Evolutionary conservation across 305 asterid genomes (phyloP).

Genomic region (Vinca major): DNA sequence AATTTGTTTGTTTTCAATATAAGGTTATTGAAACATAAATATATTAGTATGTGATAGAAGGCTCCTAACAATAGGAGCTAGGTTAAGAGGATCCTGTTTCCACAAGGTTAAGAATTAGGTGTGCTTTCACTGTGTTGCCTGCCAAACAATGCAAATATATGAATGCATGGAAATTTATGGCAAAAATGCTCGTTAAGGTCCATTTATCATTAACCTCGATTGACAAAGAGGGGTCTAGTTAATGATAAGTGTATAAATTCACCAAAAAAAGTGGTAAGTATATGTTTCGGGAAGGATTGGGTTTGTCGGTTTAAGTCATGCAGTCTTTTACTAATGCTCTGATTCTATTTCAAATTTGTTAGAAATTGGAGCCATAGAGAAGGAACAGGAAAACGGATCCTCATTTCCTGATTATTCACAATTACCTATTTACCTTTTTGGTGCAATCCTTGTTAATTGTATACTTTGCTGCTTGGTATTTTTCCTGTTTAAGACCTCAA

Average conservation of each 20-base stretch:
- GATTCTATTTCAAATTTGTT: neutral
- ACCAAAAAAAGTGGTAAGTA: no score
- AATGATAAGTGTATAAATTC: slow-evolving; percentile 1
- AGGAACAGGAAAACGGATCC: neutral
- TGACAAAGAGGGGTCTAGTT: neutral
- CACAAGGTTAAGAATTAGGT: neutral
- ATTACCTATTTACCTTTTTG: neutral
- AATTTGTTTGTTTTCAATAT: neutral
- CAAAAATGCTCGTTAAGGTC: neutral
- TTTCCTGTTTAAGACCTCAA: neutral
- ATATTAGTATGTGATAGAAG: neutral
- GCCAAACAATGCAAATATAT: neutral
- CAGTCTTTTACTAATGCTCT: neutral
- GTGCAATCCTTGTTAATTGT: neutral
- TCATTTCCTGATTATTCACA: neutral
- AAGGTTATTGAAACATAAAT: neutral
- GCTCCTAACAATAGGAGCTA: neutral
- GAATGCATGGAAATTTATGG: no score
- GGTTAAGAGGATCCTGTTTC: neutral
- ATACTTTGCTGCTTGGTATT: neutral
- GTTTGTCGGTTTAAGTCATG: neutral
- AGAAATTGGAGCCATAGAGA: neutral
- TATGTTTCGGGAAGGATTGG: neutral
- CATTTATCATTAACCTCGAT: neutral
- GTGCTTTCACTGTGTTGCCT: neutral